Evolutionary conservation across 176 grass and related monocot species (phyloP).

Genomic region (Aegilops tauschii): DNA sequence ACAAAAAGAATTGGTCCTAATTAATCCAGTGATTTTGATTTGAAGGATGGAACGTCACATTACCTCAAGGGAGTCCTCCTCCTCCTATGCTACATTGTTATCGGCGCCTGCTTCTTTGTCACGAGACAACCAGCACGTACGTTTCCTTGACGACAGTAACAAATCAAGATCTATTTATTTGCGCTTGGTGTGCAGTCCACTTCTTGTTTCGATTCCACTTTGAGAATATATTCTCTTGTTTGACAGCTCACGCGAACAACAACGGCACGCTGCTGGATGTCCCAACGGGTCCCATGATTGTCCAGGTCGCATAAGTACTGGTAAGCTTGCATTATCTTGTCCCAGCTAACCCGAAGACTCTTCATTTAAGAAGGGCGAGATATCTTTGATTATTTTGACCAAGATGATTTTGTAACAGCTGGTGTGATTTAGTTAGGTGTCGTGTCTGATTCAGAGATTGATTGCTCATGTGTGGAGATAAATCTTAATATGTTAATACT

Average conservation of each 20-base stretch:
- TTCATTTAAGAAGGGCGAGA: not conserved
- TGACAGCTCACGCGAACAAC: conserved; percentile 22
- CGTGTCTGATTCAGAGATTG: not conserved
- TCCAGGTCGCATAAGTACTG: conserved; percentile 40
- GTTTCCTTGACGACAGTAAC: not conserved
- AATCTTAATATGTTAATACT: not conserved
- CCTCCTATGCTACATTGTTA: conserved; percentile 76
- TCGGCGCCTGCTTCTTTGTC: conserved; percentile 84
- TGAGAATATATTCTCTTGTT: conserved; percentile 9
- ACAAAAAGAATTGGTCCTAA: not conserved
- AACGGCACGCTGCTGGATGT: conserved; percentile 18
- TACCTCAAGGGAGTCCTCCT: conserved; percentile 86
- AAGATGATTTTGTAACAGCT: conserved; percentile 11
- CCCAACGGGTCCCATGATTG: conserved; percentile 17
- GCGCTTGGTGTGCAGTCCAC: not conserved
- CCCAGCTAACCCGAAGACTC: not conserved
- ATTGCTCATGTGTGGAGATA: not conserved
- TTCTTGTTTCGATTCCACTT: not conserved
- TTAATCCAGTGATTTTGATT: not conserved
- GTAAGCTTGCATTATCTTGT: conserved; percentile 28
- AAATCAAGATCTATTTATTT: not conserved
- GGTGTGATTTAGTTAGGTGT: not conserved
- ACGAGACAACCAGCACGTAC: conserved; percentile 55
- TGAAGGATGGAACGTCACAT: conserved; percentile 81
- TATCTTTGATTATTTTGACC: conserved; percentile 1